Conservation (phyloP, 257 asterid genomes). For the Ilex aquifolium region DNA sequence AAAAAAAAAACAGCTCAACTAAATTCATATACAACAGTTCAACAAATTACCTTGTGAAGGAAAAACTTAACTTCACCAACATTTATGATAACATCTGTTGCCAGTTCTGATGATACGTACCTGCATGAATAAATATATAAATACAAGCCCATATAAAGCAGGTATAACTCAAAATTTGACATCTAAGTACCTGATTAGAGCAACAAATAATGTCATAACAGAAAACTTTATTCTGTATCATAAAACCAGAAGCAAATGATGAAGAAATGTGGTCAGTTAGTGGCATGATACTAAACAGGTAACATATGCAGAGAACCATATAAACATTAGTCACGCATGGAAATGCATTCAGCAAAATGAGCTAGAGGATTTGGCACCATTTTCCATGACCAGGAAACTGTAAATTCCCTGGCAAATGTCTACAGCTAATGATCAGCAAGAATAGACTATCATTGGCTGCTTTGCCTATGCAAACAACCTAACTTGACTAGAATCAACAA, state of each 20-base stretch:
- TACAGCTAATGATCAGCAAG: too few relatives aligned
- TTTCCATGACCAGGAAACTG: too few relatives aligned
- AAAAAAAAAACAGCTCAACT: too few relatives aligned
- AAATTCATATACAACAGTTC: not conserved
- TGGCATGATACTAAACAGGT: not conserved
- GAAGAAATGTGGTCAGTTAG: not conserved
- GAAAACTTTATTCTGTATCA: not conserved
- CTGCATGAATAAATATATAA: conserved; percentile 34
- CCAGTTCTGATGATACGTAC: conserved; percentile 65
- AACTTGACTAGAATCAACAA: too few relatives aligned
- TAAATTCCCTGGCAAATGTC: too few relatives aligned
- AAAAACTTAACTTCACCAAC: conserved; percentile 63
- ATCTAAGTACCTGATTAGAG: not conserved
- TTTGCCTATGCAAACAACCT: too few relatives aligned
- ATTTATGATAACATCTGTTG: conserved; percentile 52
- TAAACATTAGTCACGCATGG: too few relatives aligned
- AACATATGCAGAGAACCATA: not conserved
- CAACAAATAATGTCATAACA: not conserved
- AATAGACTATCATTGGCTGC: too few relatives aligned
- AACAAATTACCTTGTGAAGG: conserved; percentile 76
- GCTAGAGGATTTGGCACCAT: too few relatives aligned
- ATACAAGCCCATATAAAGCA: not conserved
- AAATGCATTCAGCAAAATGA: too few relatives aligned
- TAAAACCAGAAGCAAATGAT: too few relatives aligned
- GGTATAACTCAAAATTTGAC: not conserved